These are phyloP conservation scores for Sporothrix protearum DNA, from an alignment of 2,329 filamentous ascomycete species.

Conservation along the genomic window DNA sequence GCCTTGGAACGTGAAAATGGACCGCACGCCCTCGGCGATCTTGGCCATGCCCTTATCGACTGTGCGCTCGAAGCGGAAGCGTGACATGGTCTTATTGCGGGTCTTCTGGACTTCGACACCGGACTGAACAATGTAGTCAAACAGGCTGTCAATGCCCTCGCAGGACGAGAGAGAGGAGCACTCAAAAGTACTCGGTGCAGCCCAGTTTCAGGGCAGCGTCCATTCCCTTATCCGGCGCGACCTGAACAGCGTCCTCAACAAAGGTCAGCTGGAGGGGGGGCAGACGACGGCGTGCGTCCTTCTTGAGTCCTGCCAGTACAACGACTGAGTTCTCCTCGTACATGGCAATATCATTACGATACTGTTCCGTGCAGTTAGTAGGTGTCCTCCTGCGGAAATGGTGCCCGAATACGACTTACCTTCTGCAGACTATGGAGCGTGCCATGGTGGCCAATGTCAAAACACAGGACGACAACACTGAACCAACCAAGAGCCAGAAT, in stretches of 20 bases:
- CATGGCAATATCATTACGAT: slow-evolving; percentile 28
- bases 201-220: slow-evolving; percentile 16
- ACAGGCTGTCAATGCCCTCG: slow-evolving; percentile 28
- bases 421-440: slow-evolving; percentile 24
- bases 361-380: slow-evolving; percentile 17
- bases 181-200: slow-evolving; percentile 29
- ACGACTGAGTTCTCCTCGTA: slow-evolving; percentile 29
- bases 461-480: slow-evolving; percentile 30
- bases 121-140: slow-evolving; percentile 25
- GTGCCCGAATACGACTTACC: background rate
- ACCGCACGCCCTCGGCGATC: slow-evolving; percentile 26
- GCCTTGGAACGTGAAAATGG: slow-evolving; percentile 23
- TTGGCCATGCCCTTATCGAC: slow-evolving; percentile 28
- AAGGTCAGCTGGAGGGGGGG: slow-evolving; percentile 28
- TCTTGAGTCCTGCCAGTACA: slow-evolving; percentile 30
- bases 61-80: slow-evolving; percentile 25
- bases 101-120: slow-evolving; percentile 25
- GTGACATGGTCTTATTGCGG: slow-evolving; percentile 26
- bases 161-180: slow-evolving; percentile 28
- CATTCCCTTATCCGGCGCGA: slow-evolving; percentile 20
- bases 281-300: slow-evolving; percentile 27
- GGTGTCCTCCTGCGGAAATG: background rate
- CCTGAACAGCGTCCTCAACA: slow-evolving; percentile 26
- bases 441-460: slow-evolving; percentile 24
- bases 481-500: slow-evolving; percentile 28